Evolutionary conservation across 164 flowering plant genomes (phyloP), one percentile per base, ranked within the genome.

Genomic region (grape (Vitis vinifera)): DNA sequence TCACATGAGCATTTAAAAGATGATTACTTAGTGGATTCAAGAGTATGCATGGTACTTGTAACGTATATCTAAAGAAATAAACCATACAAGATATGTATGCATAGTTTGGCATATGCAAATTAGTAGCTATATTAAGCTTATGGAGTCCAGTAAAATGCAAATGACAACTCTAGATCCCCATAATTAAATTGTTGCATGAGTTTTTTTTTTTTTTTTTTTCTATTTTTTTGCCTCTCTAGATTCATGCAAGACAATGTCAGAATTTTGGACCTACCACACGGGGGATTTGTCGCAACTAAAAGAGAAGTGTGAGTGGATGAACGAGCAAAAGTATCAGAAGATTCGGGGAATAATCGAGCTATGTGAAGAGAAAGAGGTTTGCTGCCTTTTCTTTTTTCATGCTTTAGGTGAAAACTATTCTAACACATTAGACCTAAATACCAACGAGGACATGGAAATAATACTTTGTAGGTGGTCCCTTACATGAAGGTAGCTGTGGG

Each of bases 311-410:
- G 77, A 75, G 49, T 63, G 70, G 79, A 75, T 68, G 69, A 62
- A n/a, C 17, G 79, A 76, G 14, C 13, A 13, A 14, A 75, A 76
- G 60, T 71, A 75, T 48, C 77, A 68, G 63, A 81, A 73, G 74
- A 51, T 81, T 52, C 75, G 67, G 1, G 71, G 17, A 10, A 58
- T 78, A 9, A 19, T 75, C 15, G 69, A 75, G 61, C 79, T 81
- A 13, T 81, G 84, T 16, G 58, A 66, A 17, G 64, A 61, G 48
- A 68, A 75, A 57, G 77, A 75, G 79, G 84, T 81, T 76, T 27
- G 27, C 27, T 23, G 27, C 27, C 27, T 1, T 30, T 29, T 53
- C 6, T 37, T 37, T 37, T 37, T 37, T 37, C 44, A 37, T 37
- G 44, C 44, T 37, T 37, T 6, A 37, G 44, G 7, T 37, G 44